These are phyloP conservation scores for Suaeda aralocaspica DNA, from an alignment of 148 eudicot genomes.

Conservation along the genomic window DNA sequence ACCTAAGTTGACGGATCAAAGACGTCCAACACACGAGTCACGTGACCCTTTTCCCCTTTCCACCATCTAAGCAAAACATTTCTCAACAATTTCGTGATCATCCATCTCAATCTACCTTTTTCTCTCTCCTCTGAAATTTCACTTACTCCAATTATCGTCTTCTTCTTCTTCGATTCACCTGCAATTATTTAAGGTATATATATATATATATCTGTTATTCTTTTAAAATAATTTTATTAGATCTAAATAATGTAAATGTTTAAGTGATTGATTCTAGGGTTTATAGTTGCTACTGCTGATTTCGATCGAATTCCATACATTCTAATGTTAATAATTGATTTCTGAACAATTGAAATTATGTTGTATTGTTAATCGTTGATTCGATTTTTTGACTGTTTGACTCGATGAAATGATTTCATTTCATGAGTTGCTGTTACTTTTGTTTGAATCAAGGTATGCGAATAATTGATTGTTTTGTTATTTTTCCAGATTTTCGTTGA, in stretches of 20 bases:
- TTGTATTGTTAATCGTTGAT: not conserved
- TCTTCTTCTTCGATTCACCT: not conserved
- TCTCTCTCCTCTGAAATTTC: constrained; percentile 10
- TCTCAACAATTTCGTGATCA: not conserved
- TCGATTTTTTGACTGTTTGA: not conserved
- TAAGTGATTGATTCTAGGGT: not conserved
- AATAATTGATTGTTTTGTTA: not conserved
- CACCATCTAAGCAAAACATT: no score
- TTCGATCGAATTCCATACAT: not conserved
- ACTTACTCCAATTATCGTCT: not conserved
- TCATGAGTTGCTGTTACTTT: not conserved
- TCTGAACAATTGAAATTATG: not conserved
- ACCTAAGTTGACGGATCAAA: constrained; percentile 17
- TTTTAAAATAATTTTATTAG: not conserved
- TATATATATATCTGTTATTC: not conserved
- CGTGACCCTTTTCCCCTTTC: constrained; percentile 16
- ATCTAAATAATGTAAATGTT: not conserved
- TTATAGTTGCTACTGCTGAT: not conserved
- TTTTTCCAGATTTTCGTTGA: not conserved
- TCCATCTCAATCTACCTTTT: not conserved
- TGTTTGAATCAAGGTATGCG: not conserved
- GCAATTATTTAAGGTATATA: constrained; percentile 8
- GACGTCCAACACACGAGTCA: constrained; percentile 10
- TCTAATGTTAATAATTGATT: not conserved
- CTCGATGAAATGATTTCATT: not conserved